Percentiles rank a stretch among this genome's conserved stretches.
Conservation (phyloP, 1,284 basidiomycete genomes). For the Crepidotus sp. region DNA sequence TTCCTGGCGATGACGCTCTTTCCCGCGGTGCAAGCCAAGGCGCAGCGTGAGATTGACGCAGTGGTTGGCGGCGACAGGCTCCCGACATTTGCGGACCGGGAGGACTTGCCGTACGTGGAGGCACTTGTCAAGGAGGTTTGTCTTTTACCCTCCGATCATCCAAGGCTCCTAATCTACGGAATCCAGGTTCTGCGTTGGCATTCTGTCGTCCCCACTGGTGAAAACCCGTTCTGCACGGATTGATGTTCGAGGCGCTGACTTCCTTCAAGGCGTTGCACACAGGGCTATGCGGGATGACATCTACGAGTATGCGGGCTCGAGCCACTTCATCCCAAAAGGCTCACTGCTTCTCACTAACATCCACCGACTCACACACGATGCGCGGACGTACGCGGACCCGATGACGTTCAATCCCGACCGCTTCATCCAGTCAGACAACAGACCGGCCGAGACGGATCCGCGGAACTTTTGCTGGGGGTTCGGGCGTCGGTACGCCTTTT, state of each 20-base stretch:
- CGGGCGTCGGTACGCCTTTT: constrained; percentile 43
- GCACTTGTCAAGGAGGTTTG: constrained; percentile 48
- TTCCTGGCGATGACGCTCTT: constrained; percentile 46
- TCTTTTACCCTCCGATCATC: neutral
- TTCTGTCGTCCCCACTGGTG: constrained; percentile 42
- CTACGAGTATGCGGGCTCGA: too few relatives aligned
- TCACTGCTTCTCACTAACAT: constrained; percentile 42
- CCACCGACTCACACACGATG: constrained; percentile 44
- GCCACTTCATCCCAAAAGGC: constrained; percentile 45
- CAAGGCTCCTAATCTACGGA: neutral
- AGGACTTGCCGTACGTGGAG: constrained; percentile 49
- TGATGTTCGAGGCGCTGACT: neutral
- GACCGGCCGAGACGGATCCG: constrained; percentile 42
- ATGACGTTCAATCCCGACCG: constrained; percentile 39
- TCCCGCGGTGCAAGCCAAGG: constrained; percentile 42
- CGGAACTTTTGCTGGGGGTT: constrained; percentile 49
- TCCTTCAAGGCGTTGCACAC: constrained; percentile 40
- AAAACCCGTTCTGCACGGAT: constrained; percentile 9
- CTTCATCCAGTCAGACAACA: constrained; percentile 31
- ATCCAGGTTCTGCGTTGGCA: constrained; percentile 47
- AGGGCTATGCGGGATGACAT: constrained; percentile 44
- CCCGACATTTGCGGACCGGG: constrained; percentile 52
- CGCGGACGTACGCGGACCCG: constrained; percentile 37
- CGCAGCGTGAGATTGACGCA: constrained; percentile 54
- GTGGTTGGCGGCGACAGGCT: constrained; percentile 54